Base-by-base conservation (phyloP, 352 stramenopile species). In the Pythium phragmiticola region DNA sequence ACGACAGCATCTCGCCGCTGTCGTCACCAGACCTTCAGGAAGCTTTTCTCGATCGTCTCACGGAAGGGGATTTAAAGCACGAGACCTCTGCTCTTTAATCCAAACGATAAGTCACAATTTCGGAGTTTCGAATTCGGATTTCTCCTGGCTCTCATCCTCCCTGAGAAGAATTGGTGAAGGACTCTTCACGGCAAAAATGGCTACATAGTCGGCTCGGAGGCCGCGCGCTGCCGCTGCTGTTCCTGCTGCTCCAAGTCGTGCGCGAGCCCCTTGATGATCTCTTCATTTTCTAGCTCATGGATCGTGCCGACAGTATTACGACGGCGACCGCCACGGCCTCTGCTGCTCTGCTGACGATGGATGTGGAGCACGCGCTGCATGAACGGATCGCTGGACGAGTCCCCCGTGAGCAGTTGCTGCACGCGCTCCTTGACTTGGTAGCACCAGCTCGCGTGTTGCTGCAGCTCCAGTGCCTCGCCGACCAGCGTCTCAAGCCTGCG, bases 271-370 rank as follows among this genome's bases (percentile, higher is more conserved):
- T 76, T 75, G 28, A 76, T 68, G 61, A 89, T 79, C 68, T 87
- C 78, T 41, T 77, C 59, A 57, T 82, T 87, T 65, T 89, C 80
- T 23, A 87, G 50, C 51, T 76, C 73, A 51, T 89, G 80, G 39
- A 80, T 72, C 11, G 80, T 80, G 42, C 73, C 76, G 19, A 81
- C 60, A 1, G 80, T 89, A 49, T 77, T 74, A 21, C 74, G 74
- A 1, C 74, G 74, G 16, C 30, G 36, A 30, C 57, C 36, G 33
- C 30, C 47, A 14, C 51, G 37, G n/a, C 3, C 34, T 2, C 28
- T 17, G 19, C 41, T 65, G 19, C 50, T 19, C 28, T 65, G 63
- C 55, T 59, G 53, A 0, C 26, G 53, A 21, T 39, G 53, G 53
- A 80, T 72, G 13, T 47, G 60, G 51, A 65, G 69, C 54, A 84